Conservation (phyloP, 805 yeast species). For the Candida hungchunana region DNA sequence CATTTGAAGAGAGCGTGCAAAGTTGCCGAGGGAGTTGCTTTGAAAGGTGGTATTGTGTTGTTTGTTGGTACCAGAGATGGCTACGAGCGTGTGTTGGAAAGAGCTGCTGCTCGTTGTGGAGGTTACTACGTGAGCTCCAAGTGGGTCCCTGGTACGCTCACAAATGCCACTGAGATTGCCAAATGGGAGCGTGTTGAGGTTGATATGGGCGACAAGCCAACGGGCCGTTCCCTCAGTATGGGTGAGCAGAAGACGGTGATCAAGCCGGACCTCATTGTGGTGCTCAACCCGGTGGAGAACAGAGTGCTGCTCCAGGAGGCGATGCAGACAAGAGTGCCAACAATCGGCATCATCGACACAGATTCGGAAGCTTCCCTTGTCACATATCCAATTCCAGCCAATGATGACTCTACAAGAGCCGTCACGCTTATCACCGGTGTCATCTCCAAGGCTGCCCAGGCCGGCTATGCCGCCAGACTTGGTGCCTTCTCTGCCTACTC, state of each 20-base stretch:
- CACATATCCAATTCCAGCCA: constrained; percentile 94
- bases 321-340: constrained; percentile 76
- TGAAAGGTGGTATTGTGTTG: constrained; percentile 78
- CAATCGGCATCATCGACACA: constrained; percentile 91
- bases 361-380: constrained; percentile 86
- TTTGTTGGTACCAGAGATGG: constrained; percentile 83
- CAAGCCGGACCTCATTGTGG: constrained; percentile 84
- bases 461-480: constrained; percentile 48
- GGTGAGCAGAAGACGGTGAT: constrained; percentile 50
- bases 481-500: constrained; percentile 10
- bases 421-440: constrained; percentile 78
- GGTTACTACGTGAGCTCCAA: constrained; percentile 80
- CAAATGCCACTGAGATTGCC: constrained; percentile 71
- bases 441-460: constrained; percentile 78
- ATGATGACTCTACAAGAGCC: constrained; percentile 86
- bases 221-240: constrained; percentile 51
- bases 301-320: constrained; percentile 80
- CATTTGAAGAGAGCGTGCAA: constrained; percentile 77
- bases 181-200: constrained; percentile 69
- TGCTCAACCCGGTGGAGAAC: constrained; percentile 86
- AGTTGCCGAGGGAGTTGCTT: constrained; percentile 78
- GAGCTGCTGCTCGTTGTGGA: constrained; percentile 70
- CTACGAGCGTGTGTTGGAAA: constrained; percentile 67
- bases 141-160: constrained; percentile 95
- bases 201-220: constrained; percentile 65